Conservation (phyloP, 2,329 filamentous ascomycete species). For the Spiromastix sp. region DNA sequence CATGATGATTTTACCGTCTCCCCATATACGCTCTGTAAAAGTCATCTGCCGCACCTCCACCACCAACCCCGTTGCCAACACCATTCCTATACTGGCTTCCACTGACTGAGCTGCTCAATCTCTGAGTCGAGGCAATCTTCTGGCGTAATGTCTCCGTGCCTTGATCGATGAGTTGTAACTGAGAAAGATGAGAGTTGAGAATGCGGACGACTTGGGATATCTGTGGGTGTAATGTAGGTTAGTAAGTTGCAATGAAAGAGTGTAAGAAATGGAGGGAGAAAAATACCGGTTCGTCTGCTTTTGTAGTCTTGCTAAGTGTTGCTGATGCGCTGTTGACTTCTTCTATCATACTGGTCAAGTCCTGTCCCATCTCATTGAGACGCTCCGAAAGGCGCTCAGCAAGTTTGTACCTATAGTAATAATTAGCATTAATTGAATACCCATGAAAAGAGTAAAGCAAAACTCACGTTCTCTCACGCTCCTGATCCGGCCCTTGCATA, state of each 20-base stretch:
- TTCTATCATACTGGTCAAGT: constrained; percentile 91
- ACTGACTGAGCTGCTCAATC: constrained; percentile 50
- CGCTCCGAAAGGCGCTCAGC: constrained; percentile 87
- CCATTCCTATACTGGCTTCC: constrained; percentile 10
- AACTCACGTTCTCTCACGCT: constrained; percentile 77
- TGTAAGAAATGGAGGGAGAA: constrained; percentile 14
- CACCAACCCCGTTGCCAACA: constrained; percentile 20
- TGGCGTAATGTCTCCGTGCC: constrained; percentile 70
- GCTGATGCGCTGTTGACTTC: constrained; percentile 94
- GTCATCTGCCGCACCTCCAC: constrained; percentile 63
- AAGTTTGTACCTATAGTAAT: constrained; percentile 60
- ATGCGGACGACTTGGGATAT: constrained; percentile 92
- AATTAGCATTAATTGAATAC: constrained; percentile 2
- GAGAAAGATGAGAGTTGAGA: constrained; percentile 82
- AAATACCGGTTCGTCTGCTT: constrained; percentile 67
- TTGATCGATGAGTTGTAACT: constrained; percentile 87
- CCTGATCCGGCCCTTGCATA: constrained; percentile 80
- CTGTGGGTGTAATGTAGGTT: constrained; percentile 36
- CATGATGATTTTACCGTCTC: constrained; percentile 51
- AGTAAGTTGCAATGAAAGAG: neutral
- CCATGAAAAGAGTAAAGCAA: neutral
- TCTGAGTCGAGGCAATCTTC: constrained; percentile 75
- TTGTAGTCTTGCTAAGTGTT: constrained; percentile 77
- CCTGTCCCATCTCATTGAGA: constrained; percentile 86
- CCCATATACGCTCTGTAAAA: constrained; percentile 87